Percentiles rank a stretch among this genome's conserved stretches.
These are phyloP conservation scores for Nymphaea thermarum DNA, from an alignment of 164 flowering plant genomes.

Conservation along the genomic window DNA sequence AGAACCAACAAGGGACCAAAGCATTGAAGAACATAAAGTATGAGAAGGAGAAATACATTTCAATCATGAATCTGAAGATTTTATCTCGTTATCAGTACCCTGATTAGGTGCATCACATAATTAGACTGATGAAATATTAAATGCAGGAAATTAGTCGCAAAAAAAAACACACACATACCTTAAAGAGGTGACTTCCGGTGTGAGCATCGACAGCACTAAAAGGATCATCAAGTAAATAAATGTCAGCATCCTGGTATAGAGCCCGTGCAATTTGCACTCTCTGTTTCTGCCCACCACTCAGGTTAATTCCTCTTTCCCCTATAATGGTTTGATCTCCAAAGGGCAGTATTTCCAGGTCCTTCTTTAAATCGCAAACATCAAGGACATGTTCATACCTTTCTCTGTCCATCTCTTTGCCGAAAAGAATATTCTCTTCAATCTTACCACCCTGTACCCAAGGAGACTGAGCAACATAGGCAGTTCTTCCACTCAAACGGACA, in stretches of 20 bases:
- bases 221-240: constrained; percentile 83
- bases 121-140: too few species aligned
- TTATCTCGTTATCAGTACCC: too few species aligned
- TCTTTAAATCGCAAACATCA: constrained; percentile 66
- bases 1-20: neutral
- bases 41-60: neutral
- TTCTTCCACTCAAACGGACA: constrained; percentile 39
- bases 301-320: constrained; percentile 85
- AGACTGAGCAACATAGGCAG: constrained; percentile 79
- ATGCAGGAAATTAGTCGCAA: too few species aligned
- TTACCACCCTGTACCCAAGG: constrained; percentile 91
- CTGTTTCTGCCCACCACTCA: constrained; percentile 94
- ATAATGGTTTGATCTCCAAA: constrained; percentile 80
- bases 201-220: constrained; percentile 96
- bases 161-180: constrained; percentile 7
- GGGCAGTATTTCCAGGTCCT: constrained; percentile 65
- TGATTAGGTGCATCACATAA: too few species aligned
- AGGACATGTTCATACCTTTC: constrained; percentile 55
- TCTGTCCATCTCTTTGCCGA: constrained; percentile 64
- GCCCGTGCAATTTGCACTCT: constrained; percentile 87
- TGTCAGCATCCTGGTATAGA: constrained; percentile 75
- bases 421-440: constrained; percentile 75
- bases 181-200: constrained; percentile 73
- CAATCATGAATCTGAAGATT: neutral
- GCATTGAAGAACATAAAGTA: neutral